These are phyloP conservation scores for Fusarium begoniae DNA, from an alignment of 2,329 filamentous ascomycete species.

Conservation along the genomic window DNA sequence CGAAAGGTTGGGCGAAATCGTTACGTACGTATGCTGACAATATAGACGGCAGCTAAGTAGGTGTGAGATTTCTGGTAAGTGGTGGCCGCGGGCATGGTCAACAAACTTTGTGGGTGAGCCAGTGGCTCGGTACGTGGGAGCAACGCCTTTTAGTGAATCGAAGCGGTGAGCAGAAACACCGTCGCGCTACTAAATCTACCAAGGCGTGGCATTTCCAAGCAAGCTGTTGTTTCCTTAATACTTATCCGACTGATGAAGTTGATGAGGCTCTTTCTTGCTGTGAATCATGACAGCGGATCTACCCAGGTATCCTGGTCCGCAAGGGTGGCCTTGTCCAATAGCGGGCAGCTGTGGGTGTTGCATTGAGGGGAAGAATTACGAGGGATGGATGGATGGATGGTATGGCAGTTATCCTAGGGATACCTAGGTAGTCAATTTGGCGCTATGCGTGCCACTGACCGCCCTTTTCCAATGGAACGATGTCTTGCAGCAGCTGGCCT, in stretches of 20 bases:
- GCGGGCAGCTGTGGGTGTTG: slow-evolving; percentile 15
- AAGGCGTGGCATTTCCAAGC: neutral
- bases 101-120: slow-evolving; percentile 36
- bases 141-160: neutral
- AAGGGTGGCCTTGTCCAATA: slow-evolving; percentile 28
- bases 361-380: neutral
- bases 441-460: neutral
- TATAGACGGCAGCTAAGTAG: slow-evolving; percentile 1
- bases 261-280: slow-evolving; percentile 31
- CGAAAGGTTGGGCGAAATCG: slow-evolving; percentile 20
- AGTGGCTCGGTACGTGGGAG: slow-evolving; percentile 31
- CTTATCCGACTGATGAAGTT: slow-evolving; percentile 4
- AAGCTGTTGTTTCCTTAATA: neutral
- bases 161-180: slow-evolving; percentile 18
- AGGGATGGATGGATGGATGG: neutral
- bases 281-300: slow-evolving; percentile 41
- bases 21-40: neutral
- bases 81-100: neutral
- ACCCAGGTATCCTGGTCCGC: slow-evolving; percentile 28
- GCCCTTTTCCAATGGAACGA: neutral
- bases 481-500: neutral
- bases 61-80: slow-evolving; percentile 24
- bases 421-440: neutral
- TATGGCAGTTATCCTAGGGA: neutral
- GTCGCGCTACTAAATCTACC: neutral